Evolutionary conservation across 2,329 filamentous ascomycete species (phyloP), one percentile per base, ranked within the genome.

Genomic region (Dothidotthia symphoricarpi): DNA sequence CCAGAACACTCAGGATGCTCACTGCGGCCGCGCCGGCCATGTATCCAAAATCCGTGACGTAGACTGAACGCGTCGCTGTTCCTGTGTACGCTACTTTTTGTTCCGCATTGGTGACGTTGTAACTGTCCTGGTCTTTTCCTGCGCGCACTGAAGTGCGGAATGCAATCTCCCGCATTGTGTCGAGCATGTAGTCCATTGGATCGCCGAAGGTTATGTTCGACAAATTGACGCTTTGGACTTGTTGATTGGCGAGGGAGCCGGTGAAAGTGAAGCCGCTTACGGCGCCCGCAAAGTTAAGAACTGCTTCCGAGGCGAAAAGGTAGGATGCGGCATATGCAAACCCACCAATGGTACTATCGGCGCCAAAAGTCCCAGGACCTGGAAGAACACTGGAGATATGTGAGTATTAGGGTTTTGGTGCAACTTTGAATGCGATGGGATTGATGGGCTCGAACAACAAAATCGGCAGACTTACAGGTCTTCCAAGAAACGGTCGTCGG

Each of bases 111-210:
- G 36, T 39, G 16, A 33, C 13, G 13, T 39, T 39, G 16, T 13
- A 22, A 5, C 5, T 22, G 19, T 22, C 31, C 12, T 25, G 12
- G 14, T 39, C 36, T 25, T 22, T 39, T 4, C 25, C 30, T 8
- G 31, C 36, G 12, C 36, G 36, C 2, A 39, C 36, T 9, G 36
- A 29, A 3, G 36, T 39, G 6, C 36, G 29, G 14, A 39, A 39
- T 3, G 36, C 36, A 16, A 39, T 39, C 13, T 39, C 36, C 2
- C 31, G 24, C 30, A 39, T 34, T 13, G 8, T 33, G 13, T 39
- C 30, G 7, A 39, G 25, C 36, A 39, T 39, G 26, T 12, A 16
- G 11, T 28, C 14, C 36, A 39, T 39, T 6, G 36, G 36, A 16
- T 39, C 36, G 16, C 15, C 10, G 13, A 33, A 39, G 5, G 16